Conservation (phyloP, 148 eudicot genomes). For the Polygonum aviculare region DNA sequence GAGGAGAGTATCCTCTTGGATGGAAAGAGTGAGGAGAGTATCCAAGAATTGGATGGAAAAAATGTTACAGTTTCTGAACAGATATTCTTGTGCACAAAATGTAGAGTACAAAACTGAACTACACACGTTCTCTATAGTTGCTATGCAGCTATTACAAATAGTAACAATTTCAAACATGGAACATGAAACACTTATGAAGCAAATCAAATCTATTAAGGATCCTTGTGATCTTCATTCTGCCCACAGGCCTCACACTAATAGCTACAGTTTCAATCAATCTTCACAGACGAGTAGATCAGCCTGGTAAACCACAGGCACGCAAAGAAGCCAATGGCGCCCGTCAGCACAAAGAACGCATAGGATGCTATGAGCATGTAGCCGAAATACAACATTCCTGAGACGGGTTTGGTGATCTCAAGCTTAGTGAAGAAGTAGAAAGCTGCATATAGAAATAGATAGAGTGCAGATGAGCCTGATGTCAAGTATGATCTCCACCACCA, state of each 20-base stretch:
- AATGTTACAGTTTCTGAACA: neutral
- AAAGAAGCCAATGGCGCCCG: slow-evolving; percentile 39
- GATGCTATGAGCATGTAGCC: slow-evolving; percentile 47
- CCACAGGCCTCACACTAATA: neutral
- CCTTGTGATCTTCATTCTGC: neutral
- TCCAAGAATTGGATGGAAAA: neutral
- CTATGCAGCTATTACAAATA: neutral
- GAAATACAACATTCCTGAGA: slow-evolving; percentile 42
- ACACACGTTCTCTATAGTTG: neutral
- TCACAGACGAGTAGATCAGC: slow-evolving; percentile 42
- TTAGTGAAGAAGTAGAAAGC: slow-evolving; percentile 46
- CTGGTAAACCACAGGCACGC: slow-evolving; percentile 48
- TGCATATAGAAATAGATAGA: slow-evolving; percentile 39
- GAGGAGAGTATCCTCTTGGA: too few species aligned
- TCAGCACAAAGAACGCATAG: slow-evolving; percentile 35
- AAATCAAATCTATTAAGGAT: neutral
- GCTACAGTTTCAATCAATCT: slow-evolving; percentile 25
- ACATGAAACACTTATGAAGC: neutral
- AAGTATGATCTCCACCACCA: slow-evolving; percentile 54
- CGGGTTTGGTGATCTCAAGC: slow-evolving; percentile 43
- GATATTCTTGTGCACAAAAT: neutral
- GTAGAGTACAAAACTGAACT: slow-evolving; percentile 2
- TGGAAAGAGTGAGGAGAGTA: neutral
- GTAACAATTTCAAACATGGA: neutral
- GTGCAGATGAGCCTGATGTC: slow-evolving; percentile 43